These are phyloP conservation scores for Canavalia gladiata DNA, from an alignment of 306 rosid genomes.

Conservation along the genomic window DNA sequence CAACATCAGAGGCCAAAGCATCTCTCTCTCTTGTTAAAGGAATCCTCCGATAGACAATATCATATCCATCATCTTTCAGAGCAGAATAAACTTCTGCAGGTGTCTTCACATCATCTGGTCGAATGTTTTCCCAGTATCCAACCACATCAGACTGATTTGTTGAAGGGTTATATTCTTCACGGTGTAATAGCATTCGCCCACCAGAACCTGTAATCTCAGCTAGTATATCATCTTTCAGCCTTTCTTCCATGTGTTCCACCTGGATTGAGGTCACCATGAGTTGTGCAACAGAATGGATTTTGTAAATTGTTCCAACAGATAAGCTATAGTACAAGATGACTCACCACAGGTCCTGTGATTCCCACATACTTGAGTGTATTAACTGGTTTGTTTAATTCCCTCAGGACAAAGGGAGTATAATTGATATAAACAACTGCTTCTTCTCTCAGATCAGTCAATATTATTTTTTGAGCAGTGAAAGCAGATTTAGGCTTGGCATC, in stretches of 20 bases:
- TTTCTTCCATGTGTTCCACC: conserved; percentile 89
- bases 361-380: conserved; percentile 88
- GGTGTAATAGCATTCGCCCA: conserved; percentile 83
- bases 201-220: conserved; percentile 76
- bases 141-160: conserved; percentile 71
- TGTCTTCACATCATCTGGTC: conserved; percentile 77
- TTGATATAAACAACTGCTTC: conserved; percentile 83
- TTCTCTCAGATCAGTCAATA: conserved; percentile 81
- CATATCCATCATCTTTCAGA: conserved; percentile 69
- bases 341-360: conserved; percentile 86
- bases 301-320: conserved; percentile 35
- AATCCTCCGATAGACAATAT: conserved; percentile 69
- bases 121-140: conserved; percentile 83
- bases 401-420: conserved; percentile 78
- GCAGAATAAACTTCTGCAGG: conserved; percentile 83
- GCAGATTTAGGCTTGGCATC: conserved; percentile 64
- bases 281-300: conserved; percentile 34
- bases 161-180: conserved; percentile 77
- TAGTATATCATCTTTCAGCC: conserved; percentile 80
- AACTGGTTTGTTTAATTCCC: conserved; percentile 85
- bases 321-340: conserved; percentile 41
- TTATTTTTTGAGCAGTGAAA: conserved; percentile 60
- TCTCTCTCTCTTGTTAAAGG: conserved; percentile 84
- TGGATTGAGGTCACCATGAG: conserved; percentile 54
- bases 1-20: conserved; percentile 79